Evolutionary conservation across 441 rosid genomes (phyloP).

Genomic region (California macrophylla): DNA sequence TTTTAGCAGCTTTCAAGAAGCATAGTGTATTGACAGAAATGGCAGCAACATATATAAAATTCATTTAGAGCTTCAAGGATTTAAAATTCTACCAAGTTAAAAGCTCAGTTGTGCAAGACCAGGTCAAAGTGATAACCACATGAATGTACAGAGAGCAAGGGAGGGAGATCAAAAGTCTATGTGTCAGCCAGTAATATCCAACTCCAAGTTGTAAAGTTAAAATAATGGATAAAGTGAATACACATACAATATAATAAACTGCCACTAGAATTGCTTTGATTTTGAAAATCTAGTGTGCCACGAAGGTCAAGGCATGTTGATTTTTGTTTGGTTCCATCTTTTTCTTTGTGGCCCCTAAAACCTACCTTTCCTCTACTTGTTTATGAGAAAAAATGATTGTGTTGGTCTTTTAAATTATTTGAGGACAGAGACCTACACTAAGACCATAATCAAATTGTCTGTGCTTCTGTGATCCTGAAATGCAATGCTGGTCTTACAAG

Average conservation of each 20-base stretch:
- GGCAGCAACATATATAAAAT: background rate
- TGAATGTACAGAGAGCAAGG: background rate
- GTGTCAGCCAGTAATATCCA: background rate
- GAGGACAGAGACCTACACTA: background rate
- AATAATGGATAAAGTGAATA: conserved; percentile 3
- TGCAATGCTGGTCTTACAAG: conserved; percentile 4
- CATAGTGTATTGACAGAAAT: conserved; percentile 9
- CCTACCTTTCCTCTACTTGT: conserved; percentile 1
- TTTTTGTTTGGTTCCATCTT: background rate
- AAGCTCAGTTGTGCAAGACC: background rate
- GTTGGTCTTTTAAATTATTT: background rate
- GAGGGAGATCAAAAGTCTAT: background rate
- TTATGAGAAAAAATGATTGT: background rate
- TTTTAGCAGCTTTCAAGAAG: background rate
- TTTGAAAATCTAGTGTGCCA: conserved; percentile 3
- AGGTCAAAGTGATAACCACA: background rate
- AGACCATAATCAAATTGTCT: background rate
- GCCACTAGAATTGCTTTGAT: background rate
- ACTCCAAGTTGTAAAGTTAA: background rate
- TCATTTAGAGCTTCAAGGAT: conserved; percentile 3
- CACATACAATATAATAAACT: conserved; percentile 1
- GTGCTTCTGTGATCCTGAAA: background rate
- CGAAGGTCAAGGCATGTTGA: background rate
- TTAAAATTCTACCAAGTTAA: background rate
- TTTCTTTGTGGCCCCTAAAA: conserved; percentile 7